Evolutionary conservation across 2,329 filamentous ascomycete genomes (phyloP).

Genomic region (Colletotrichum theobromicola): DNA sequence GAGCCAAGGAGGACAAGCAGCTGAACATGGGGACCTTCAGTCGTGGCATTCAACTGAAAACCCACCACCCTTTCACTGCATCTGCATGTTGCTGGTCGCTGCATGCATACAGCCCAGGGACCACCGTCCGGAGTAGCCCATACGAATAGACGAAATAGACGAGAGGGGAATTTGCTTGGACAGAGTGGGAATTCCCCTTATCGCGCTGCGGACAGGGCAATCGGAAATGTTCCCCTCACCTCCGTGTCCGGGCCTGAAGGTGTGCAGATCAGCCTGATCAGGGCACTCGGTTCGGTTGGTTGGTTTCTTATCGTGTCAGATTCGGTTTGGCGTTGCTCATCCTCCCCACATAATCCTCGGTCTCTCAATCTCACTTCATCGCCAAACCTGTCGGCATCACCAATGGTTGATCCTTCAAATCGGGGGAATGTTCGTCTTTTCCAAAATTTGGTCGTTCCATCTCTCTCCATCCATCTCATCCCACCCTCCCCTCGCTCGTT

Average conservation of each 20-base stretch:
- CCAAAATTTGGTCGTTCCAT: neutral
- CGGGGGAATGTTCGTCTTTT: neutral
- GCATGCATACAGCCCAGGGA: neutral
- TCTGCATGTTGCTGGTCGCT: neutral
- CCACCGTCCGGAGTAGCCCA: neutral
- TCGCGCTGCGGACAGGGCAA: neutral
- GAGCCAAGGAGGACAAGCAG: neutral
- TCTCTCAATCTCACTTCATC: slow-evolving; percentile 5
- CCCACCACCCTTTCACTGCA: neutral
- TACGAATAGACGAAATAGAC: neutral
- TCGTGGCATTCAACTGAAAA: neutral
- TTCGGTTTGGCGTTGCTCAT: slow-evolving; percentile 9
- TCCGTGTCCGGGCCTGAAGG: neutral
- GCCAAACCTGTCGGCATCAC: neutral
- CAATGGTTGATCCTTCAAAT: neutral
- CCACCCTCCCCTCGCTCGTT: neutral
- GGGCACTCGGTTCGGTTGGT: slow-evolving; percentile 12
- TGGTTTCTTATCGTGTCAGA: slow-evolving; percentile 5
- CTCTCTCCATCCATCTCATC: neutral
- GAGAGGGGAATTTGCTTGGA: neutral
- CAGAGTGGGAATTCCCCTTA: slow-evolving; percentile 1
- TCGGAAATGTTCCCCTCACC: neutral
- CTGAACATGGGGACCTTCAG: neutral
- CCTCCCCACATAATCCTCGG: neutral
- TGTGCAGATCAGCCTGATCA: slow-evolving; percentile 11